Evolutionary conservation across 2,329 filamentous ascomycete species (phyloP), one percentile per base, ranked within the genome.

Genomic region (Aspergillus proliferans): DNA sequence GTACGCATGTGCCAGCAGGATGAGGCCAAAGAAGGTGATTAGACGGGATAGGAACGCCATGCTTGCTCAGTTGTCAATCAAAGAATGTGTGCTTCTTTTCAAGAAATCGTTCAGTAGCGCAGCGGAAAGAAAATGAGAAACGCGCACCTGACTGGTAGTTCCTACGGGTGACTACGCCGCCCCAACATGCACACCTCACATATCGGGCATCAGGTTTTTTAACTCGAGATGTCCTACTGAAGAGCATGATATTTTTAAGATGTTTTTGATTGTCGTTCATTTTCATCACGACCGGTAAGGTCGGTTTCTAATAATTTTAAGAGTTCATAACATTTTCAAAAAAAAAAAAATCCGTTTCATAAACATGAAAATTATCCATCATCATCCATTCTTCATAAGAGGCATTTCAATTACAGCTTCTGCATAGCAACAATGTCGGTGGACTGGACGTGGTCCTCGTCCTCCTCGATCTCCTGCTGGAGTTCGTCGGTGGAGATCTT

Each of bases 371-470:
- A 57, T 54, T 67, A 38, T 40, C 63, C 62, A 55, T 67, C 66
- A 61, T 68, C 62, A 62, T 58, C 63, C 61, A 59, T 63, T 54
- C 57, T 61, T 64, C 61, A 58, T 62, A 59, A 58, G 61, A 63
- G 55, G 56, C 57, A 57, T 62, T 49, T 56, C 57, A 59, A 61
- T 83, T 89, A 96, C 76, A 92, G 78, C 81, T 94, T 94, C 81
- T 89, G 85, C 89, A 94, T 94, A 71, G 88, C 88, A 74, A 77
- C 85, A 68, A 96, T 72, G 73, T 97, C 93, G 64, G 86, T 85
- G 62, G 90, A 95, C 84, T 98, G 93, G 69, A 98, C 90, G 73
- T 88, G 86, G 72, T 98, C 93, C 79, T 97, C 93, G 65, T 91
- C 82, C 61, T 82, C 88, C 68, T 83, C 81, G 65, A 97, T 94